Evolutionary conservation across 768 basidiomycete genomes (phyloP).

Genomic region (Amanita phalloides): DNA sequence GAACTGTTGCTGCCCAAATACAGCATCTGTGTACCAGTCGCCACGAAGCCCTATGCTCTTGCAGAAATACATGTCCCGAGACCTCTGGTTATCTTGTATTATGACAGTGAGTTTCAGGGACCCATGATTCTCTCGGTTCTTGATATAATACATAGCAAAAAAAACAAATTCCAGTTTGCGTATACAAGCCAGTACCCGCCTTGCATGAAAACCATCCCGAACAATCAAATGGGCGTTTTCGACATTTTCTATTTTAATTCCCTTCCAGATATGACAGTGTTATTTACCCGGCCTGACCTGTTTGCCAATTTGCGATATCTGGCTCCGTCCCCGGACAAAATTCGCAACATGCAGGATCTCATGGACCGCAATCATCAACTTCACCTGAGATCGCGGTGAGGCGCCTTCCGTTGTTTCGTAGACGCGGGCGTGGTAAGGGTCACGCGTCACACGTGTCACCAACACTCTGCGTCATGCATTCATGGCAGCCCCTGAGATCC

Average conservation of each 20-base stretch:
- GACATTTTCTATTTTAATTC: background rate
- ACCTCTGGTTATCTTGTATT: background rate
- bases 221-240: background rate
- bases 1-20: constrained; percentile 19
- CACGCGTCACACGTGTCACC: no score
- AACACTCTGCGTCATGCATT: background rate
- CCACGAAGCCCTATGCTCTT: constrained; percentile 18
- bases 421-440: no score
- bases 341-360: background rate
- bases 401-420: no score
- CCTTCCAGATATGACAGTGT: background rate
- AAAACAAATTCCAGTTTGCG: background rate
- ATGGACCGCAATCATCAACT: background rate
- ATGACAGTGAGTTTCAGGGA: no score
- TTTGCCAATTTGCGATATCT: background rate
- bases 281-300: background rate
- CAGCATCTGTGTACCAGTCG: constrained; percentile 22
- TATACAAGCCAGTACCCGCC: background rate
- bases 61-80: constrained; percentile 13
- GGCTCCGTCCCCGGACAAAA: background rate
- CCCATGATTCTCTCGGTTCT: background rate
- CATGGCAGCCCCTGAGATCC: background rate
- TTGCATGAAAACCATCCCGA: background rate
- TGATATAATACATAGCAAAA: background rate
- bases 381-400: background rate